A percentile compares a stretch with the other conserved stretches of the same genome.
These are phyloP conservation scores for Monosporascus cannonballus DNA, from an alignment of 2,329 filamentous ascomycete species.

Conservation along the genomic window DNA sequence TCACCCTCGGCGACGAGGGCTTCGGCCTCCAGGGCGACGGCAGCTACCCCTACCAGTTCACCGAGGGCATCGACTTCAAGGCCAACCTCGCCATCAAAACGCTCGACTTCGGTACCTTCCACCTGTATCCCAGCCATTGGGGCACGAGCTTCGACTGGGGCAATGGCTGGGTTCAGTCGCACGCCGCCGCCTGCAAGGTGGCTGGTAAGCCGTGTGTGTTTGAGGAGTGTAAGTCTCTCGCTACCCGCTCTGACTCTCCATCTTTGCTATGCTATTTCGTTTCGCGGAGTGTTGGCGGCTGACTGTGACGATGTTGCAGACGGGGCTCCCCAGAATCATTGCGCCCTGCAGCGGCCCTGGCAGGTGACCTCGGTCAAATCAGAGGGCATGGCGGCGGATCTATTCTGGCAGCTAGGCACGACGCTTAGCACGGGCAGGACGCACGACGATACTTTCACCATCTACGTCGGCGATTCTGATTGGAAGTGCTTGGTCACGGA, in stretches of 20 bases:
- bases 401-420: conserved; percentile 27
- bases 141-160: conserved; percentile 29
- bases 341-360: conserved; percentile 23
- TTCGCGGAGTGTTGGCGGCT: not conserved
- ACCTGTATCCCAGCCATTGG: conserved; percentile 32
- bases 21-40: conserved; percentile 42
- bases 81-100: conserved; percentile 15
- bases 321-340: conserved; percentile 20
- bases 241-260: not conserved
- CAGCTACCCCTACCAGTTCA: conserved; percentile 44
- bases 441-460: conserved; percentile 38
- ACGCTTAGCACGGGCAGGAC: conserved; percentile 34
- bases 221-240: conserved; percentile 31
- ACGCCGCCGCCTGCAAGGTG: conserved; percentile 31
- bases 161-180: conserved; percentile 29
- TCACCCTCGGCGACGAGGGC: conserved; percentile 55
- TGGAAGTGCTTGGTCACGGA: conserved; percentile 39
- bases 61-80: conserved; percentile 45
- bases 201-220: conserved; percentile 34
- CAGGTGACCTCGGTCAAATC: conserved; percentile 22
- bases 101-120: conserved; percentile 28
- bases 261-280: not conserved
- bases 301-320: conserved; percentile 13
- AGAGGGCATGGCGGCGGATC: conserved; percentile 20
- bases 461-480: conserved; percentile 35